Evolutionary conservation across 345 rosid genomes (phyloP), one percentile per base, ranked within the genome.

Genomic region (Aegle marmelos): DNA sequence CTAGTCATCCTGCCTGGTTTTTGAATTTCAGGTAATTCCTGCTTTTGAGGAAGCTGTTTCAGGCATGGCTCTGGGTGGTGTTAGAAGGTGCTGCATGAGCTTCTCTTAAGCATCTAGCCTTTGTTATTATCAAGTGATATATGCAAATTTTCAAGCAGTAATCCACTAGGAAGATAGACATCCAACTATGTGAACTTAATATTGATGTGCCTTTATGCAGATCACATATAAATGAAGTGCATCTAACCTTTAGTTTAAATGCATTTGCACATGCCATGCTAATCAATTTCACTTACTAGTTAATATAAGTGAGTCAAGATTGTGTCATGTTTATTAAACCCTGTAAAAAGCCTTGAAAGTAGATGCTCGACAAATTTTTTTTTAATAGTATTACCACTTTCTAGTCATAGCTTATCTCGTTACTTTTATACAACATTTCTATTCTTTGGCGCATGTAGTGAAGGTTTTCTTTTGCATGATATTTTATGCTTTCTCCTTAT

Each of bases 31-130:
- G 99, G 99, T 93, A 56, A 93, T 95, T 78, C 99, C 96, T 25
- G 99, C 99, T 58, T 92, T 95, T 72, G 98, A 93, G 84, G 98
- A 95, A 83, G 99, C 98, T 63, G 88, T 93, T 82, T 81, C 90
- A 24, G 97, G 99, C 82, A 93, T 95, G 99, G 87, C 98, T 77
- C 71, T 80, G 31, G 98, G 96, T 73, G 95, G 98, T 41, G 80
- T 95, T 82, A 88, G 98, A 87, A 95, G 98, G 99, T 95, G 85
- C 76, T 58, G 82, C 79, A 73, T 77, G 67, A 76, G 54, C 78
- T 59, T 79, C 75, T 78, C 65, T 54, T 22, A 77, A 75, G 36
- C 25, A 48, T 72, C 7, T 53, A 57, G 31, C 60, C 4, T 28
- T 54, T 75, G 71, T 41, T 54, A 50, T 48, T 41, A 37, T 65